These are phyloP conservation scores for Gossypium mustelinum DNA, from an alignment of 345 rosid species.

Conservation along the genomic window DNA sequence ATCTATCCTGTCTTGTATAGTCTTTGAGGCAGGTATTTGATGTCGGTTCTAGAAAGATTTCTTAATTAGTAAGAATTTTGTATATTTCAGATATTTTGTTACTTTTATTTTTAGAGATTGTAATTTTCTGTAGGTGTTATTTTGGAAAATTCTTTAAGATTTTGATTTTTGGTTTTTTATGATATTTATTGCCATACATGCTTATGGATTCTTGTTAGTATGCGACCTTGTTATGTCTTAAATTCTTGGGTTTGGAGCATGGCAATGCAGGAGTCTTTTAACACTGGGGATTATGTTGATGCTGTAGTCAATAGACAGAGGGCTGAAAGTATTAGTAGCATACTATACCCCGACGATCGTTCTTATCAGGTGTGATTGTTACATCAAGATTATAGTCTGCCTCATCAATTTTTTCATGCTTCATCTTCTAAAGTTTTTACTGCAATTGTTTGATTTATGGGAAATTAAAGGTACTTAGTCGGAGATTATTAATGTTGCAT, in stretches of 20 bases:
- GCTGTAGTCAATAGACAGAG: constrained; percentile 45
- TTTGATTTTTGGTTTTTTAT: neutral
- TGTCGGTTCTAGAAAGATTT: neutral
- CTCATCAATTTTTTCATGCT: constrained; percentile 2
- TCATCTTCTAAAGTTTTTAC: neutral
- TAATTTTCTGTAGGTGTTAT: neutral
- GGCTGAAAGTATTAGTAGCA: constrained; percentile 44
- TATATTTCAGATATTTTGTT: neutral
- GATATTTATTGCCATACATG: neutral
- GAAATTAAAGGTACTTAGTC: neutral
- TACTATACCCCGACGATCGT: constrained; percentile 45
- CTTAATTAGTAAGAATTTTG: neutral
- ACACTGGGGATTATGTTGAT: constrained; percentile 45
- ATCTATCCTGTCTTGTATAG: neutral
- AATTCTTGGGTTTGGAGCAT: neutral
- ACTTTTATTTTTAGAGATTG: neutral
- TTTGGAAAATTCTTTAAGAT: neutral
- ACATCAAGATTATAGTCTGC: neutral
- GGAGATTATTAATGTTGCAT: constrained; percentile 1
- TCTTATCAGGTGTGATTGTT: constrained; percentile 34
- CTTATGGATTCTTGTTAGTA: neutral
- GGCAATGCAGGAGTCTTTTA: constrained; percentile 35
- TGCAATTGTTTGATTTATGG: neutral
- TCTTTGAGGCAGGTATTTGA: neutral
- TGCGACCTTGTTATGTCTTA: neutral